Conservation (phyloP, 371 early-diverging fungal species). For the Mucor indicus region DNA sequence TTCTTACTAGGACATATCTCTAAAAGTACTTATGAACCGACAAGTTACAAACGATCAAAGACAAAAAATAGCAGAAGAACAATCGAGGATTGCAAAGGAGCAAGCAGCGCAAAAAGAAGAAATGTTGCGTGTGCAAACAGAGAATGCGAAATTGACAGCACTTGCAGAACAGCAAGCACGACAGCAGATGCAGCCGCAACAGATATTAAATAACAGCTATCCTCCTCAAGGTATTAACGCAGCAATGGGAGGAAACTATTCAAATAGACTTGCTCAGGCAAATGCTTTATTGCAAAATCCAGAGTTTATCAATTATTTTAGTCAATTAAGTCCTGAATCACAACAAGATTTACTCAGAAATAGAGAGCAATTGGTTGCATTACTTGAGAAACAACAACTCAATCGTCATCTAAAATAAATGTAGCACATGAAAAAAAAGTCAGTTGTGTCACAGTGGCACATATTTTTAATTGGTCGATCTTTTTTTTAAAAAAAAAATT, state of each 20-base stretch:
- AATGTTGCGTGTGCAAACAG: slow-evolving; percentile 29
- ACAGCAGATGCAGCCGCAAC: too few species aligned
- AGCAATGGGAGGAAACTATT: slow-evolving; percentile 11
- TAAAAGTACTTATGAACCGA: slow-evolving; percentile 30
- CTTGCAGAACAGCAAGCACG: too few species aligned
- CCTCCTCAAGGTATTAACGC: slow-evolving; percentile 1
- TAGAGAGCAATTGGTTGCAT: slow-evolving; percentile 30
- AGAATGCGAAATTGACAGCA: slow-evolving; percentile 29
- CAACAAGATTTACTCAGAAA: slow-evolving; percentile 31
- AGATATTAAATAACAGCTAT: too few species aligned
- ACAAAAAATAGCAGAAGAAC: slow-evolving; percentile 34
- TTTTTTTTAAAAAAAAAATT: too few species aligned
- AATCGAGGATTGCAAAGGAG: slow-evolving; percentile 38
- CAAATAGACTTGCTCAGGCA: slow-evolving; percentile 34
- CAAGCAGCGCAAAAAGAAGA: slow-evolving; percentile 46
- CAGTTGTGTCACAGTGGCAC: too few species aligned
- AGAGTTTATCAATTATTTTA: slow-evolving; percentile 30
- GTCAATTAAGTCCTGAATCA: slow-evolving; percentile 32
- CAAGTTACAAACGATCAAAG: slow-evolving; percentile 33
- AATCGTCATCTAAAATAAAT: too few species aligned
- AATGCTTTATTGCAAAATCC: slow-evolving; percentile 34
- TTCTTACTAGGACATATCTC: slow-evolving; percentile 11
- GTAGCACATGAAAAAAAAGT: too few species aligned
- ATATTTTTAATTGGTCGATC: too few species aligned
- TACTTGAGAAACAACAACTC: slow-evolving; percentile 24